Conservation (phyloP, 305 asterid species). For the Euphrasia arctica region DNA sequence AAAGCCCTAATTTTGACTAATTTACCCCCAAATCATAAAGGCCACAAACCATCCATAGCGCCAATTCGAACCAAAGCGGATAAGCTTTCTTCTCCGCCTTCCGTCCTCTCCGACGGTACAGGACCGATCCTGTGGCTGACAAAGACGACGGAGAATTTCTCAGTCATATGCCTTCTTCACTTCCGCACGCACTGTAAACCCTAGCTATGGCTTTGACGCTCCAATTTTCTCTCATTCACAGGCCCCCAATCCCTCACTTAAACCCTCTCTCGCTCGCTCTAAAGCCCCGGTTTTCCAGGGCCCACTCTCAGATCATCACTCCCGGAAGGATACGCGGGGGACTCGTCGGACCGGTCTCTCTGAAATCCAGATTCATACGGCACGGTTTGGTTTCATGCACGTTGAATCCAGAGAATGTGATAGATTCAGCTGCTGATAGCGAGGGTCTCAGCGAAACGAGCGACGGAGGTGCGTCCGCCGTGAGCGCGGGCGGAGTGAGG, state of each 20-base stretch:
- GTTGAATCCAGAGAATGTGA: constrained; percentile 42
- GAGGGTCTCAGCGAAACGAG: constrained; percentile 21
- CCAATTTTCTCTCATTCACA: constrained; percentile 47
- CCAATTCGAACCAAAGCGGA: constrained; percentile 30
- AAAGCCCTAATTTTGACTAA: constrained; percentile 19
- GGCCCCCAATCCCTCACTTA: constrained; percentile 33
- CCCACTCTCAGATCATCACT: constrained; percentile 6
- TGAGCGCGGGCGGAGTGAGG: constrained; percentile 18
- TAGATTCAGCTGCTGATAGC: constrained; percentile 28
- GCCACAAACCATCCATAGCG: constrained; percentile 27
- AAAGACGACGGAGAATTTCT: constrained; percentile 2
- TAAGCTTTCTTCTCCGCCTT: constrained; percentile 23
- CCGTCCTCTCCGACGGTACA: background rate
- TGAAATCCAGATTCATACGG: constrained; percentile 35
- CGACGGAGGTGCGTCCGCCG: no score
- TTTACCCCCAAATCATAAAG: constrained; percentile 30
- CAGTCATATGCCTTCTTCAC: background rate
- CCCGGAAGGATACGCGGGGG: constrained; percentile 11
- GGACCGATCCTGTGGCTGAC: constrained; percentile 25
- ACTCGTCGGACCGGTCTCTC: constrained; percentile 20
- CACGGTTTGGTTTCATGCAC: constrained; percentile 38
- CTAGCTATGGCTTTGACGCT: constrained; percentile 36
- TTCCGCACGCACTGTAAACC: constrained; percentile 5
- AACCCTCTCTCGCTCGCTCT: constrained; percentile 26
- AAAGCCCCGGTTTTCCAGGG: constrained; percentile 20